These are phyloP conservation scores for Mycocentrospora acerina DNA, from an alignment of 2,329 filamentous ascomycete genomes.

Conservation along the genomic window DNA sequence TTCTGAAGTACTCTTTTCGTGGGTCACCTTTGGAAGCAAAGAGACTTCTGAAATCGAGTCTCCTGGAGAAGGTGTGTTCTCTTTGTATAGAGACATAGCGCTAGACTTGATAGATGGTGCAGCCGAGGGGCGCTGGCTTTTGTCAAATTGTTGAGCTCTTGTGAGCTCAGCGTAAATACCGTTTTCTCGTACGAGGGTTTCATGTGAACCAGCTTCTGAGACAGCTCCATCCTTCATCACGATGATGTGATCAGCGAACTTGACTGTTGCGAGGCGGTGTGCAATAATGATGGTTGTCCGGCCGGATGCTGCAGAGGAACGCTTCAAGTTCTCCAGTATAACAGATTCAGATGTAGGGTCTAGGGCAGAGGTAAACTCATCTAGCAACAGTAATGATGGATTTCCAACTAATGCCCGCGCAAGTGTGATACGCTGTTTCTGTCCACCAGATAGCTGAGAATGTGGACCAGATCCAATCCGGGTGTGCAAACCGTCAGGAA, in stretches of 20 bases:
- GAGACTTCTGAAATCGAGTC: conserved; percentile 1
- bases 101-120: conserved; percentile 25
- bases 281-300: conserved; percentile 42
- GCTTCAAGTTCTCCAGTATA: conserved; percentile 34
- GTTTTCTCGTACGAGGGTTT: conserved; percentile 26
- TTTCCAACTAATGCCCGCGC: conserved; percentile 38
- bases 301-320: conserved; percentile 25
- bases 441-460: conserved; percentile 40
- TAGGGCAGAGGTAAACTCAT: conserved; percentile 42
- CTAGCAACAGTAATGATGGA: conserved; percentile 36
- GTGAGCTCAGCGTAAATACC: conserved; percentile 38
- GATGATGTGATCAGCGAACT: conserved; percentile 40
- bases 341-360: conserved; percentile 31
- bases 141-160: conserved; percentile 39
- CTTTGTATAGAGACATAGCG: conserved; percentile 13
- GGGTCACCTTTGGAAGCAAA: neutral
- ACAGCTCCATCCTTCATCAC: conserved; percentile 38
- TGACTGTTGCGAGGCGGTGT: conserved; percentile 40
- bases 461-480: conserved; percentile 35
- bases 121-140: conserved; percentile 22
- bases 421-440: conserved; percentile 43
- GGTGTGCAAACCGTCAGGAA: conserved; percentile 39
- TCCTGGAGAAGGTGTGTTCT: conserved; percentile 6
- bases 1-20: conserved; percentile 15
- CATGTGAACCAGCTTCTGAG: conserved; percentile 35